A percentile compares a stretch with the other conserved stretches of the same genome.
phyloP scores from a whole-genome alignment of 495 filamentous ascomycete species.

The Paragyromitra xinjiangensis region DNA sequence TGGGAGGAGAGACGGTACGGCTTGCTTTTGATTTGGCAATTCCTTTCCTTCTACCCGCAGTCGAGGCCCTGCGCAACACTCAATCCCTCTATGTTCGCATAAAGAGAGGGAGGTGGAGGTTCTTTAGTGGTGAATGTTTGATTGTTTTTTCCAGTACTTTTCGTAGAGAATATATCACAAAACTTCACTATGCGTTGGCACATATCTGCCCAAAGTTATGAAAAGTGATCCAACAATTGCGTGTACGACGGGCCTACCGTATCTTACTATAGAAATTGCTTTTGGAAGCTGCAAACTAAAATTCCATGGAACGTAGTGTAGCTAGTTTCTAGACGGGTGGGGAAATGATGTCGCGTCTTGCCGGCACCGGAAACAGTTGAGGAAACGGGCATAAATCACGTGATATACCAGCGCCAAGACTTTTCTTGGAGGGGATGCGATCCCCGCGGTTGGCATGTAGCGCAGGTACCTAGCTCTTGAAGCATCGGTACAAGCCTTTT shows the following conservation, averaged over 20 bases:
- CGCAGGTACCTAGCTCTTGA: not conserved
- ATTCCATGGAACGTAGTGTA: not conserved
- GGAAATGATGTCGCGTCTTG: not conserved
- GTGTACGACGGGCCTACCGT: not conserved
- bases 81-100: not conserved
- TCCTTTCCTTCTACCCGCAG: not conserved
- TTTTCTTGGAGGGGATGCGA: not conserved
- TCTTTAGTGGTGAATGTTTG: not conserved
- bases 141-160: constrained; percentile 6
- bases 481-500: not conserved
- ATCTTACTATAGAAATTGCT: not conserved
- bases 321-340: not conserved
- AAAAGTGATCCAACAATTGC: not conserved
- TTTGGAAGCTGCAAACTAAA: not conserved
- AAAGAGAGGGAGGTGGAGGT: not conserved
- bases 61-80: not conserved
- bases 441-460: constrained; percentile 1
- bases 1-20: not conserved
- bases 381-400: not conserved
- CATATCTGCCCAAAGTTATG: constrained; percentile 1
- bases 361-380: not conserved
- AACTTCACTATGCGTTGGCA: constrained; percentile 7
- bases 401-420: not conserved
- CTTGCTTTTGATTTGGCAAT: not conserved
- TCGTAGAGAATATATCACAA: not conserved